phyloP scores from a whole-genome alignment of 1,284 basidiomycete species.

The Sporisorium scitamineum region DNA sequence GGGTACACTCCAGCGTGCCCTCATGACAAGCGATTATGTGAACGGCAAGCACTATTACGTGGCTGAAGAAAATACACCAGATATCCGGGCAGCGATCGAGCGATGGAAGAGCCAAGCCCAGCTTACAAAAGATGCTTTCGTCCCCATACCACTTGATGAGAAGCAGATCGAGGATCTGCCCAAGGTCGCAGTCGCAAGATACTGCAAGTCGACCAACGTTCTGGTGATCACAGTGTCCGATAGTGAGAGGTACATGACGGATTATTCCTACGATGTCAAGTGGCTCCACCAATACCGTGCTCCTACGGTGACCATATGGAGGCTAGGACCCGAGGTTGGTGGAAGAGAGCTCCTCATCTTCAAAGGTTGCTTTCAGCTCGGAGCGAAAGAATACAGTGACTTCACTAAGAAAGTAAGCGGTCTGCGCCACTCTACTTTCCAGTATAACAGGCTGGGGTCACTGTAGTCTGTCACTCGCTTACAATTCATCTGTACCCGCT shows the following conservation, averaged over 20 bases:
- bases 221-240: neutral
- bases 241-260: conserved; percentile 6
- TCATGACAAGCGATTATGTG: neutral
- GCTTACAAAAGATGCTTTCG: neutral
- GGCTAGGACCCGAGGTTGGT: neutral
- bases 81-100: neutral
- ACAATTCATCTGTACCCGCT: no score
- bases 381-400: neutral
- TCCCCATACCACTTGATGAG: neutral
- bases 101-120: neutral
- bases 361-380: conserved; percentile 1
- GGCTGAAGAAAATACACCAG: neutral
- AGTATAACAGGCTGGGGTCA: neutral
- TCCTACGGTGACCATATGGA: neutral
- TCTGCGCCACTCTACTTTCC: neutral
- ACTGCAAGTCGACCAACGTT: neutral
- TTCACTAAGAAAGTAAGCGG: neutral
- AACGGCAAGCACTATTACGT: neutral
- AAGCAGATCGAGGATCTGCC: neutral
- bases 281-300: neutral
- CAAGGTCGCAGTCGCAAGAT: neutral
- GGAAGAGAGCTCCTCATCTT: neutral
- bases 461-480: neutral
- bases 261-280: neutral
- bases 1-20: neutral